These are phyloP conservation scores for Picochlorum costavermella DNA, from an alignment of 139 green algal species.

Conservation along the genomic window DNA sequence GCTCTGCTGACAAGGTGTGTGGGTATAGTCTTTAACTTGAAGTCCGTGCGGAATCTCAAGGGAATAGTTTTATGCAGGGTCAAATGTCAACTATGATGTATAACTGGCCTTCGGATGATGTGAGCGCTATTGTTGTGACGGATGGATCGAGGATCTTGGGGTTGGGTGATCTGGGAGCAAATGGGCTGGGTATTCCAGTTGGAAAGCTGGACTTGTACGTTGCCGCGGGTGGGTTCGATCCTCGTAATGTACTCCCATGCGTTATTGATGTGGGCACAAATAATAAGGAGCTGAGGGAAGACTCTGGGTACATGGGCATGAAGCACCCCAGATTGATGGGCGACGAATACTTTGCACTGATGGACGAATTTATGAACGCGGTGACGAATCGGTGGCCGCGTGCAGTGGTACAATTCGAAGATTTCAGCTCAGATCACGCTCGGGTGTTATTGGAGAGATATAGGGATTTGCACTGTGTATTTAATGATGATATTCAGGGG, in stretches of 20 bases:
- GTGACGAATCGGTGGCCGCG: constrained; percentile 53
- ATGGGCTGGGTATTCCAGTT: constrained; percentile 69
- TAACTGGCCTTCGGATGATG: constrained; percentile 46
- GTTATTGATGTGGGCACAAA: constrained; percentile 85
- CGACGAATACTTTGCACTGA: constrained; percentile 56
- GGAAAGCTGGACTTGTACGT: constrained; percentile 95
- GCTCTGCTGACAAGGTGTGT: constrained; percentile 42
- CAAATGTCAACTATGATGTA: constrained; percentile 67
- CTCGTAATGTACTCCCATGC: constrained; percentile 71
- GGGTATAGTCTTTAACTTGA: too few species aligned
- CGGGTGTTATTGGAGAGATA: constrained; percentile 56
- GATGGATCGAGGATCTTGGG: constrained; percentile 69
- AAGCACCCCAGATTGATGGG: constrained; percentile 56
- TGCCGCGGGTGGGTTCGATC: constrained; percentile 79
- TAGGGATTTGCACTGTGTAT: constrained; percentile 45
- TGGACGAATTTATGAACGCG: constrained; percentile 66
- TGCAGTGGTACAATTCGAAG: constrained; percentile 68
- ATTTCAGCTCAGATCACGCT: constrained; percentile 56
- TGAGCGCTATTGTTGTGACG: constrained; percentile 71
- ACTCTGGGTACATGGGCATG: constrained; percentile 64
- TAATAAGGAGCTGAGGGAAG: constrained; percentile 54
- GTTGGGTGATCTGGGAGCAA: constrained; percentile 71
- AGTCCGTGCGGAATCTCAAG: too few species aligned
- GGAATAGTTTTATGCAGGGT: constrained; percentile 9
- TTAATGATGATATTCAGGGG: constrained; percentile 73